Base-by-base conservation (phyloP, 495 filamentous ascomycete species). In the Melanomma pulvis-pyrius region DNA sequence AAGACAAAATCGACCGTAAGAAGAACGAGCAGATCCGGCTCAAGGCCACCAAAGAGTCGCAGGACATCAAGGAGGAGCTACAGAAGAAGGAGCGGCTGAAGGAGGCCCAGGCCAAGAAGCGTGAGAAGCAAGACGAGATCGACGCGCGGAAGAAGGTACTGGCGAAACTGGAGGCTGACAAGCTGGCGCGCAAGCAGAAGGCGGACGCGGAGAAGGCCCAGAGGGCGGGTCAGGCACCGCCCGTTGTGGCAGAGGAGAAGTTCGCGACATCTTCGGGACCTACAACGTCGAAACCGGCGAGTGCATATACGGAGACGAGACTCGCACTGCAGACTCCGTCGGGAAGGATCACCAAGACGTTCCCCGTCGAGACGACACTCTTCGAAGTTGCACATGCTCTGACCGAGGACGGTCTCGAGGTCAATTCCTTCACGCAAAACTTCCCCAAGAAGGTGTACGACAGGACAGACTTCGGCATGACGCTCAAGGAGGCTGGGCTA, bases 1-100 rank as follows among this genome's bases (percentile, higher is more conserved):
- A 87, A 65, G 93, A 98, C 61, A 93, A 91, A 78, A 81, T 88
- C 49, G 91, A 93, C 69, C 84, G 87, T 70, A 96, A 93, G 84
- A 84, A 86, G 67, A 99, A 99, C 72, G 94, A 98, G 90, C 84
- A 96, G 85, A 97, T 97, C 72, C 87, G 91, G 53, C 80, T 86
- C 62, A 98, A 80, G 63, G 55, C 68, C 30, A 79, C 77, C 12
- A 76, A 75, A 59, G 78, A 80, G 59, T 56, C 63, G 1, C 71
- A 76, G 34, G 78, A 77, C 51, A 66, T 65, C 41, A 78, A 78
- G 65, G 78, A 80, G 61, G 90, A 94, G 50, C 82, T 97, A 22
- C 79, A 88, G 73, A 87, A 87, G 74, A 96, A 96, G 74, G 90
- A 98, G 79, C 88, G 88, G 71, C 79, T 96, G 69, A 97, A 98